Percentiles rank a stretch among this genome's conserved stretches.
phyloP scores from a whole-genome alignment of 2,329 filamentous ascomycete species.

The Paecilomyces sp. region DNA sequence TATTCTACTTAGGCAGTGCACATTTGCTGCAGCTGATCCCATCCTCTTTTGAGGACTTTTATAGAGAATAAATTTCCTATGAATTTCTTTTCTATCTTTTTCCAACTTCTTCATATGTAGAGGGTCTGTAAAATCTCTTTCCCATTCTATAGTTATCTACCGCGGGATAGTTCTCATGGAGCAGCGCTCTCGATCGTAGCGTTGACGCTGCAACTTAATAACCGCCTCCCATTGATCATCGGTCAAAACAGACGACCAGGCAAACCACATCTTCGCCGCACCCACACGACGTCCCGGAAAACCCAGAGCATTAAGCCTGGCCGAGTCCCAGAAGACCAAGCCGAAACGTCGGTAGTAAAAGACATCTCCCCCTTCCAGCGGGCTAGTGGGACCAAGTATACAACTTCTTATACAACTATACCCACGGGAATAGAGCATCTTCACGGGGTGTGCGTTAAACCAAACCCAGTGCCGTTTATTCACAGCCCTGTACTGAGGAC shows the following conservation, averaged over 20 bases:
- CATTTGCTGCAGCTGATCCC: background rate
- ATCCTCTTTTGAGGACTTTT: background rate
- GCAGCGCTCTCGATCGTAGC: no score
- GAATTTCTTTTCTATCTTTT: no score
- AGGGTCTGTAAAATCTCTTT: no score
- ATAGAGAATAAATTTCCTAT: background rate
- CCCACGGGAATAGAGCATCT: background rate
- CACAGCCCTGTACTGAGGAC: background rate
- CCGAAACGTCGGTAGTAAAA: background rate
- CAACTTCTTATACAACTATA: background rate
- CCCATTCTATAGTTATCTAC: no score
- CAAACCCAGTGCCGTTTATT: background rate
- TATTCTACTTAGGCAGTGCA: background rate
- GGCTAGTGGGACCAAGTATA: background rate
- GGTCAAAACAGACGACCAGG: background rate
- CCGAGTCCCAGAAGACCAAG: background rate
- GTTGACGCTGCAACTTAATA: background rate
- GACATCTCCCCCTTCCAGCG: background rate
- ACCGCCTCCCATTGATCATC: background rate
- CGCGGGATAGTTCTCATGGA: no score
- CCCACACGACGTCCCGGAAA: background rate
- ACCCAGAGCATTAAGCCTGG: background rate
- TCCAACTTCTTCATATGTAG: no score
- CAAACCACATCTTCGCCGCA: background rate
- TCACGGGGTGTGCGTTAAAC: background rate